These are phyloP conservation scores for Cymbopogon citratus DNA, from an alignment of 176 grass and related monocot species.

Conservation along the genomic window DNA sequence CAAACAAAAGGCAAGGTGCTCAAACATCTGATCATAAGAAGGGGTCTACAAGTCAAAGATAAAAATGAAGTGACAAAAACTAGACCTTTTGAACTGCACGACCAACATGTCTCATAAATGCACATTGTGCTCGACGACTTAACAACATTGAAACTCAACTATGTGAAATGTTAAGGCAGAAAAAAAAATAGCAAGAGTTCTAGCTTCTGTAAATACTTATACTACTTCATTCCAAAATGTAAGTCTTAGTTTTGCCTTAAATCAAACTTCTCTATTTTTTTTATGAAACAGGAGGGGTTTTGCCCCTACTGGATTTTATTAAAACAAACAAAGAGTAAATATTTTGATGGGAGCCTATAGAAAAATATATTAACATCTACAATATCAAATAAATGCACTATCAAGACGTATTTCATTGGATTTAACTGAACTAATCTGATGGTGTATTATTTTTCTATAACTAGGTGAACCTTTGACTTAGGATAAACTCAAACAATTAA, in stretches of 20 bases:
- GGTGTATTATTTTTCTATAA: neutral
- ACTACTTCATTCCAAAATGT: neutral
- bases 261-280: neutral
- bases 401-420: neutral
- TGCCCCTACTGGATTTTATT: too few species aligned
- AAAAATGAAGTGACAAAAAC: neutral
- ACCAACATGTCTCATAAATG: neutral
- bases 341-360: too few species aligned
- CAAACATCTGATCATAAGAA: neutral
- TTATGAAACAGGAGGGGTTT: too few species aligned
- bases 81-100: neutral
- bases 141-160: neutral
- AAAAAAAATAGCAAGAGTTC: neutral
- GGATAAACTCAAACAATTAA: neutral
- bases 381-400: neutral
- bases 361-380: neutral
- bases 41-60: neutral
- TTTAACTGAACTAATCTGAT: neutral
- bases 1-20: neutral
- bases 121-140: neutral
- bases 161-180: neutral
- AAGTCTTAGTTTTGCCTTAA: neutral
- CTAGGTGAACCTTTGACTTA: neutral
- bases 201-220: neutral
- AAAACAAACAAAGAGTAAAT: too few species aligned